phyloP scores from a whole-genome alignment of 1,139 yeast genomes.

The Hansenula lynferdii region DNA sequence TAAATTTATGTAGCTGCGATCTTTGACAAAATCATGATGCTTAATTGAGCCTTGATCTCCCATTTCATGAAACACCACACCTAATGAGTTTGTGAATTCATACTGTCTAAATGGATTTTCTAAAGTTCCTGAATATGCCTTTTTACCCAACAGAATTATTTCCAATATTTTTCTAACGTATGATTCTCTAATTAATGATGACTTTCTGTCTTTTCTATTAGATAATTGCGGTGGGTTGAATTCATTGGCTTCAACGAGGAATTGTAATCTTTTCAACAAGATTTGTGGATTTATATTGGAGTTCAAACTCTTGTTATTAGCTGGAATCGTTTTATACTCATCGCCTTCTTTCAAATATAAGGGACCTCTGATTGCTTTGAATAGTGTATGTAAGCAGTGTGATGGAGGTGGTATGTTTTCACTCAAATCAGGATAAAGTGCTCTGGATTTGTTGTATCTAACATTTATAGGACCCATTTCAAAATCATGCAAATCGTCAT shows the following conservation, averaged over 20 bases:
- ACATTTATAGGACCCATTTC: slow-evolving; percentile 32
- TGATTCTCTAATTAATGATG: slow-evolving; percentile 33
- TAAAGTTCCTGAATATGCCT: slow-evolving; percentile 22
- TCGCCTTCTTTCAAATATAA: slow-evolving; percentile 37
- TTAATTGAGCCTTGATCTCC: slow-evolving; percentile 33
- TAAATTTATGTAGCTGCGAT: slow-evolving; percentile 39
- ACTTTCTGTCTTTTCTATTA: slow-evolving; percentile 29
- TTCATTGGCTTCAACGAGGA: slow-evolving; percentile 37
- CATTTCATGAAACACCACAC: slow-evolving; percentile 34
- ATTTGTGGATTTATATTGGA: slow-evolving; percentile 52
- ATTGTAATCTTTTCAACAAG: slow-evolving; percentile 39
- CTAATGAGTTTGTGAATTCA: slow-evolving; percentile 33
- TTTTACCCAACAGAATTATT: slow-evolving; percentile 40
- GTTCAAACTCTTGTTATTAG: slow-evolving; percentile 43
- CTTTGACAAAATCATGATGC: slow-evolving; percentile 21
- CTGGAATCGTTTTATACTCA: slow-evolving; percentile 48
- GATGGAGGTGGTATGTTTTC: slow-evolving; percentile 41
- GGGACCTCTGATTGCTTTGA: slow-evolving; percentile 62
- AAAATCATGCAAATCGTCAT: slow-evolving; percentile 32
- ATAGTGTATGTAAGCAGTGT: slow-evolving; percentile 52
- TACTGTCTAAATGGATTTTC: slow-evolving; percentile 30
- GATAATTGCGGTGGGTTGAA: slow-evolving; percentile 52
- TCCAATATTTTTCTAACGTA: slow-evolving; percentile 47
- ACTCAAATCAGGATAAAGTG: slow-evolving; percentile 22
- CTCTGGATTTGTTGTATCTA: slow-evolving; percentile 30